A percentile compares a stretch with the other conserved stretches of the same genome.
Evolutionary conservation across 345 rosid species (phyloP).

Genomic region (Excoecaria cochinchinensis): DNA sequence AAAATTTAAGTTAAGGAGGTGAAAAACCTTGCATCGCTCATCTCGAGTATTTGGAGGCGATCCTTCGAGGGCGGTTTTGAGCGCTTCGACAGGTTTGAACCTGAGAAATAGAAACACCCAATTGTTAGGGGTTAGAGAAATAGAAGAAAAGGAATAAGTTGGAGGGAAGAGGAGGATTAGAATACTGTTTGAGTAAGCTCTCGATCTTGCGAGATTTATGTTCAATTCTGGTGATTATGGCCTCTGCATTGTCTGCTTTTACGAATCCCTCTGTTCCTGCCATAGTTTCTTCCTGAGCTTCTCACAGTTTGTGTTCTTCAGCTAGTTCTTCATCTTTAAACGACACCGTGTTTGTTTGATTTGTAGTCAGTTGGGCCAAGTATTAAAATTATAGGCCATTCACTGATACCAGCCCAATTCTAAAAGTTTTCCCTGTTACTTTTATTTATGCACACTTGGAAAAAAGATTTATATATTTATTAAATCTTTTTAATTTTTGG

Average conservation of each 20-base stretch:
- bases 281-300: slow-evolving; percentile 25
- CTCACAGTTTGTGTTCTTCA: not conserved
- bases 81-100: slow-evolving; percentile 70
- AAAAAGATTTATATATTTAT: too few relatives aligned
- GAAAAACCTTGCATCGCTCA: slow-evolving; percentile 85
- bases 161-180: not conserved
- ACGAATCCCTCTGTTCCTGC: slow-evolving; percentile 50
- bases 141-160: slow-evolving; percentile 3
- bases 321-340: not conserved
- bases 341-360: too few relatives aligned
- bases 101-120: slow-evolving; percentile 1
- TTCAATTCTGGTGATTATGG: slow-evolving; percentile 83
- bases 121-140: not conserved
- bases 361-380: too few relatives aligned
- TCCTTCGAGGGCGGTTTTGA: slow-evolving; percentile 91
- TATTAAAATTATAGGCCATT: too few relatives aligned
- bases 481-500: too few relatives aligned
- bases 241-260: slow-evolving; percentile 90
- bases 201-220: slow-evolving; percentile 89
- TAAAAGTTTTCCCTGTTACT: too few relatives aligned
- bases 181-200: slow-evolving; percentile 77
- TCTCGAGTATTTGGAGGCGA: slow-evolving; percentile 79
- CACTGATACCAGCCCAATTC: too few relatives aligned
- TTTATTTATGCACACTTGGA: too few relatives aligned
- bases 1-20: not conserved